Evolutionary conservation across 2,329 filamentous ascomycete genomes (phyloP).

Genomic region (Phoma sp.): DNA sequence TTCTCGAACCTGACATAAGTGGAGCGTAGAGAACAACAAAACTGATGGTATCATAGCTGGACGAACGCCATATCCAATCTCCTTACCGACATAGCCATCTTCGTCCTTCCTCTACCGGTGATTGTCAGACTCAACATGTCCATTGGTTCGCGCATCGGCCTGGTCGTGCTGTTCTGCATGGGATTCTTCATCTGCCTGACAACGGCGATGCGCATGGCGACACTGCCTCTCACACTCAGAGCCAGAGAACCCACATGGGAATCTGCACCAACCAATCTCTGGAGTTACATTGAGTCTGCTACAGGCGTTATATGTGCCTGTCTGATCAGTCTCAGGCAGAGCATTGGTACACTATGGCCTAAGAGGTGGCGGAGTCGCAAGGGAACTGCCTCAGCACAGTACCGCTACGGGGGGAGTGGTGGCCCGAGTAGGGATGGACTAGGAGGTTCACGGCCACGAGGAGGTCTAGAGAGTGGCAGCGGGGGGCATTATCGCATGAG

Average conservation of each 20-base stretch:
- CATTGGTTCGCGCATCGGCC: constrained; percentile 23
- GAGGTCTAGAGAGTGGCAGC: background rate
- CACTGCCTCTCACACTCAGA: constrained; percentile 26
- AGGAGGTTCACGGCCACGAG: background rate
- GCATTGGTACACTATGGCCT: constrained; percentile 23
- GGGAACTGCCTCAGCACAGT: constrained; percentile 6
- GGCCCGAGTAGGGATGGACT: background rate
- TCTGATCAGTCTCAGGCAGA: constrained; percentile 33
- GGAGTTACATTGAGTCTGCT: constrained; percentile 39
- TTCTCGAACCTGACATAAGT: too few relatives aligned
- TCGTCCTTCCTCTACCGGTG: constrained; percentile 32
- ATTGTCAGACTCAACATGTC: constrained; percentile 34
- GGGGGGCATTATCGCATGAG: constrained; percentile 5
- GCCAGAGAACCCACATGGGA: constrained; percentile 32
- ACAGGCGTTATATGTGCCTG: constrained; percentile 39
- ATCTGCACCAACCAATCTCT: constrained; percentile 36
- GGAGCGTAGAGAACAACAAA: too few relatives aligned
- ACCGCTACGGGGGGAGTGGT: constrained; percentile 11
- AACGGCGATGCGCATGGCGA: constrained; percentile 36
- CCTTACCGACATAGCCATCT: constrained; percentile 30
- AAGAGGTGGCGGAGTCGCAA: constrained; percentile 22
- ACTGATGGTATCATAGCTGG: constrained; percentile 19
- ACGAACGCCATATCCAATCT: constrained; percentile 30
- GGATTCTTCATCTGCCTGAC: constrained; percentile 39
- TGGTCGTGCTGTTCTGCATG: constrained; percentile 34